Evolutionary conservation across 306 rosid species (phyloP), one percentile per base, ranked within the genome.

Genomic region (Rosa chinensis): DNA sequence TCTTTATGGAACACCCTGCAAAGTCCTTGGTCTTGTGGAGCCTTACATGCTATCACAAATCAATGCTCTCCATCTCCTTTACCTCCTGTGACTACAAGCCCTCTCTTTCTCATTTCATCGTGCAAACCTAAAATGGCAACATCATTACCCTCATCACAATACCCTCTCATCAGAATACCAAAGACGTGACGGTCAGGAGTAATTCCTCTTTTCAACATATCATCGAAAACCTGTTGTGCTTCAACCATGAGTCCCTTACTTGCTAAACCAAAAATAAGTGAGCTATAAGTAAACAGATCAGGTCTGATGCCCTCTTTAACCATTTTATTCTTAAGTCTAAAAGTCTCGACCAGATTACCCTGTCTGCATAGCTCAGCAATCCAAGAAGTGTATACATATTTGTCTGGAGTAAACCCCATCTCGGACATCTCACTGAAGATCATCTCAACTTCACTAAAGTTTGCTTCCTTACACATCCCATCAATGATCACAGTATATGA

Each of bases 191-290:
- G 73, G 69, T 85, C 84, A 20, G 86, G 86, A 58, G 76, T 40
- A 20, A 82, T 66, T 72, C 86, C 86, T 55, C 69, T 76, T 47
- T 79, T 79, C 70, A 82, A 72, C 88, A 82, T 79, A 39, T 72
- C 81, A 58, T 82, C 79, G 52, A 85, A 85, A 66, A 85, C 82
- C 66, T 85, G 79, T 72, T 67, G 61, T 18, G 86, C 86, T 72
- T 85, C 88, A 66, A 85, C 61, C 86, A 85, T 82, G 37, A 82
- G 85, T 74, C 86, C 86, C 74, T 32, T 32, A 32, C 37, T 78
- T 8, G 84, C 77, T 80, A 85, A 79, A 72, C 86, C 84, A 32
- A 32, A 45, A 39, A 85, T 79, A 10, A 85, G 72, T 49, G 86
- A 79, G 72, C 74, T 82, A 68, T 79, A 82, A 43, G 88, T 85